A percentile compares a stretch with the other conserved stretches of the same genome.
Evolutionary conservation across 2,329 filamentous ascomycete genomes (phyloP).

Genomic region (Pseudovirgaria hyperparasitica): DNA sequence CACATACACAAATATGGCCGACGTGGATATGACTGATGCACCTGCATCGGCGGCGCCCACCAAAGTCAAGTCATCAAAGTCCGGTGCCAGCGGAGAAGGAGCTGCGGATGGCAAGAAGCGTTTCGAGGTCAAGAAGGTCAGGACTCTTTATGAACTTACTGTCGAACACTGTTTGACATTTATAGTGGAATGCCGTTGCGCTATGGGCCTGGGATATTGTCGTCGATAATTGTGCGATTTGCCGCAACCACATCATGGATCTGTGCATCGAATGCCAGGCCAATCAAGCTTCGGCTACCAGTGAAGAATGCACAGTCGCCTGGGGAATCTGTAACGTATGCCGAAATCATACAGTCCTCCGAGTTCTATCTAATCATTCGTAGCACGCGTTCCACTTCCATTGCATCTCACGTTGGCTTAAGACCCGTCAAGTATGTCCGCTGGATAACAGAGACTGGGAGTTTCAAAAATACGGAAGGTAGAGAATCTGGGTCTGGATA

Average conservation of each 20-base stretch:
- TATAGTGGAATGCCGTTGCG: slow-evolving; percentile 93
- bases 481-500: no score
- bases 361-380: slow-evolving; percentile 20
- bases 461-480: slow-evolving; percentile 94
- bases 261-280: slow-evolving; percentile 98
- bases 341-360: slow-evolving; percentile 9
- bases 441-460: slow-evolving; percentile 98
- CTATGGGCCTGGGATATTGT: slow-evolving; percentile 99
- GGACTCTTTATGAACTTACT: slow-evolving; percentile 5
- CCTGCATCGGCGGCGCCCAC: slow-evolving; percentile 41
- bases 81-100: slow-evolving; percentile 36
- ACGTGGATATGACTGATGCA: slow-evolving; percentile 93
- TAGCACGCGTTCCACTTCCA: slow-evolving; percentile 99
- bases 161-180: slow-evolving; percentile 1
- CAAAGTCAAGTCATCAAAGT: slow-evolving; percentile 40
- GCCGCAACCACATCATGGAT: slow-evolving; percentile 99
- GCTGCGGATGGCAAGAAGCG: slow-evolving; percentile 67
- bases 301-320: slow-evolving; percentile 94
- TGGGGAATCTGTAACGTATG: slow-evolving; percentile 98
- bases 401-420: slow-evolving; percentile 97
- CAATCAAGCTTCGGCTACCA: slow-evolving; percentile 93
- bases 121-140: slow-evolving; percentile 97
- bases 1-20: slow-evolving; percentile 53
- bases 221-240: slow-evolving; percentile 98
- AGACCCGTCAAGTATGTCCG: slow-evolving; percentile 96